Evolutionary conservation across 2,329 filamentous ascomycete genomes (phyloP).

Genomic region (Microsporum canis): DNA sequence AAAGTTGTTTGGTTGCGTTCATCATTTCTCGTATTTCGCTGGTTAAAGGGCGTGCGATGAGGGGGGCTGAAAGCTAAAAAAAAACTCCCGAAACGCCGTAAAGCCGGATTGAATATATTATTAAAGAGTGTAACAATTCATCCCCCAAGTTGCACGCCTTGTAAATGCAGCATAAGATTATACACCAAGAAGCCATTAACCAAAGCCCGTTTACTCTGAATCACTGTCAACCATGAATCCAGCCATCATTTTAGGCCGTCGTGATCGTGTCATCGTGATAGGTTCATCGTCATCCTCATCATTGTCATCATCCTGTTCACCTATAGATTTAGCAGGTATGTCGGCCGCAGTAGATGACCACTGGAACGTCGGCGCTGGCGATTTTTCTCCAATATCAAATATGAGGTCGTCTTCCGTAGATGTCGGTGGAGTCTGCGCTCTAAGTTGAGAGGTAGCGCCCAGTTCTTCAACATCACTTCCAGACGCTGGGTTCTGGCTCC

Average conservation of each 20-base stretch:
- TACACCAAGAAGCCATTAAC: not conserved
- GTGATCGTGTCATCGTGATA: slow-evolving; percentile 20
- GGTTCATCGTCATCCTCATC: slow-evolving; percentile 24
- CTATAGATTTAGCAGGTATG: not conserved
- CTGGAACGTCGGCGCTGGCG: slow-evolving; percentile 2
- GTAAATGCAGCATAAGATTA: not conserved
- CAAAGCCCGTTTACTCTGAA: slow-evolving; percentile 25
- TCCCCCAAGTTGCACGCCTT: not conserved
- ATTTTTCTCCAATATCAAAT: slow-evolving; percentile 20
- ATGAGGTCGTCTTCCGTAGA: slow-evolving; percentile 24
- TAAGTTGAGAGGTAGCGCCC: slow-evolving; percentile 6
- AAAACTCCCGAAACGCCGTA: not conserved
- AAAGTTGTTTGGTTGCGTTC: not conserved
- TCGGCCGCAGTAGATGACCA: not conserved
- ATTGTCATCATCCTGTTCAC: not conserved
- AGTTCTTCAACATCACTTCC: slow-evolving; percentile 7
- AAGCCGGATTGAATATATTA: not conserved
- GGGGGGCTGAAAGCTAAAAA: not conserved
- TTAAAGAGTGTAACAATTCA: not conserved
- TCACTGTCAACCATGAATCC: slow-evolving; percentile 36
- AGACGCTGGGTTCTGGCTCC: not conserved
- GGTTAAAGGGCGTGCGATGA: not conserved
- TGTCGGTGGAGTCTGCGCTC: slow-evolving; percentile 16
- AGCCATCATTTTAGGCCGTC: slow-evolving; percentile 25
- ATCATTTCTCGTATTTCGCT: not conserved